phyloP scores from a whole-genome alignment of 1,284 basidiomycete species.

The Rhodotorula glutinis region DNA sequence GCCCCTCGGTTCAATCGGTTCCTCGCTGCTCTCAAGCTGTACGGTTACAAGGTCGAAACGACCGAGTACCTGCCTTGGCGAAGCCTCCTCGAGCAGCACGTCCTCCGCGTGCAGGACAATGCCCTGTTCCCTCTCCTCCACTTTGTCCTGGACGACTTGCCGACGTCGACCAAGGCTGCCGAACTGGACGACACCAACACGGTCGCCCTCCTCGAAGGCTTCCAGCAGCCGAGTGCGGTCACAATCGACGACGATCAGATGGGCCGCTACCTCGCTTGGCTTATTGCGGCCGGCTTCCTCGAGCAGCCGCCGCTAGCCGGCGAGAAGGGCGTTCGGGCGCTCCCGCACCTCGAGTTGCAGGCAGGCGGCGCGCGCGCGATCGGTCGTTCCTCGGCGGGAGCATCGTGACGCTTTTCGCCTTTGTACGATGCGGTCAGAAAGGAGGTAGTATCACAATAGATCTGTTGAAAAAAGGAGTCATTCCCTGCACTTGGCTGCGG shows the following conservation, averaged over 20 bases:
- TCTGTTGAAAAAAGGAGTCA: too few relatives aligned
- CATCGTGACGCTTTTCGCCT: background rate
- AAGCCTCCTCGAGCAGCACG: constrained; percentile 86
- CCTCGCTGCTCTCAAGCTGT: constrained; percentile 68
- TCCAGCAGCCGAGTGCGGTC: constrained; percentile 52
- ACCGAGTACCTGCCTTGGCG: constrained; percentile 93
- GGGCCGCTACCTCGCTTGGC: constrained; percentile 91
- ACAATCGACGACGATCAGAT: constrained; percentile 76
- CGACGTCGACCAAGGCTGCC: constrained; percentile 91
- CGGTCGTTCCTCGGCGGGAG: constrained; percentile 21
- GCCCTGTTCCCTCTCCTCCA: constrained; percentile 95
- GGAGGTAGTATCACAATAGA: too few relatives aligned
- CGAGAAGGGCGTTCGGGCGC: constrained; percentile 6
- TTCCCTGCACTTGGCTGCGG: too few relatives aligned
- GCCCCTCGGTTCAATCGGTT: constrained; percentile 86
- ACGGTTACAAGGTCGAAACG: constrained; percentile 74
- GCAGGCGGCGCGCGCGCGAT: constrained; percentile 33
- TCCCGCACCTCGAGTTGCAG: constrained; percentile 30
- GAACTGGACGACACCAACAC: constrained; percentile 88
- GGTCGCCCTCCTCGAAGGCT: constrained; percentile 59
- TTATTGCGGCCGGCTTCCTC: constrained; percentile 82
- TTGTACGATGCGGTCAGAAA: background rate
- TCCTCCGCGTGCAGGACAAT: constrained; percentile 89
- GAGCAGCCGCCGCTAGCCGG: constrained; percentile 56
- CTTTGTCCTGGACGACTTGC: constrained; percentile 95